phyloP scores from a whole-genome alignment of 192 early-diverging fungal species.

The Coemansia sp. region DNA sequence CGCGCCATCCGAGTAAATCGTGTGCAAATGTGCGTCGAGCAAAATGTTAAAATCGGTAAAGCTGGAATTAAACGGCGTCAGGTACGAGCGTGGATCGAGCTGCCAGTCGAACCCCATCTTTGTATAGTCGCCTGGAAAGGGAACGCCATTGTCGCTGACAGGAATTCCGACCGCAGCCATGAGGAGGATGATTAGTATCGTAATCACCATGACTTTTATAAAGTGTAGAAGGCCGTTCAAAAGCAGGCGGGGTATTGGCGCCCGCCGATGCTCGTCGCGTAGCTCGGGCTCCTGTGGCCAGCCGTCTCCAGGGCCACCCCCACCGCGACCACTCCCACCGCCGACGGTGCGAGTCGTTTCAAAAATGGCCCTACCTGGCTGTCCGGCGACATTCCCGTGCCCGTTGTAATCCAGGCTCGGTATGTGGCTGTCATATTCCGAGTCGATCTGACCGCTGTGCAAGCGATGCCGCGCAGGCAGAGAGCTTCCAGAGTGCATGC shows the following conservation, averaged over 20 bases:
- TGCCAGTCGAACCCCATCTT: slow-evolving; percentile 38
- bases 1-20: slow-evolving; percentile 64
- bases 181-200: slow-evolving; percentile 44
- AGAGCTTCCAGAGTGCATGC: not conserved
- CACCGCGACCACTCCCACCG: slow-evolving; percentile 2
- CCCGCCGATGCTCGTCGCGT: slow-evolving; percentile 11
- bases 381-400: not conserved
- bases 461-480: slow-evolving; percentile 8
- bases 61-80: slow-evolving; percentile 27
- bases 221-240: slow-evolving; percentile 25
- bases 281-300: slow-evolving; percentile 26
- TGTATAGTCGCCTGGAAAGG: slow-evolving; percentile 33
- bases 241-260: not conserved
- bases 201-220: slow-evolving; percentile 29
- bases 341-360: slow-evolving; percentile 6
- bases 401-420: not conserved
- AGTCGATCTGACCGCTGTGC: slow-evolving; percentile 20
- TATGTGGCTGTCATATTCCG: slow-evolving; percentile 14
- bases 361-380: not conserved
- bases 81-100: slow-evolving; percentile 19
- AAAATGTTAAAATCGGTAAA: slow-evolving; percentile 59
- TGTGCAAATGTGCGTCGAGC: slow-evolving; percentile 69
- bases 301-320: slow-evolving; percentile 14
- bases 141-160: slow-evolving; percentile 47
- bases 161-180: slow-evolving; percentile 48